These are phyloP conservation scores for Trichophyton rubrum DNA, from an alignment of 2,329 filamentous ascomycete genomes.

Conservation along the genomic window DNA sequence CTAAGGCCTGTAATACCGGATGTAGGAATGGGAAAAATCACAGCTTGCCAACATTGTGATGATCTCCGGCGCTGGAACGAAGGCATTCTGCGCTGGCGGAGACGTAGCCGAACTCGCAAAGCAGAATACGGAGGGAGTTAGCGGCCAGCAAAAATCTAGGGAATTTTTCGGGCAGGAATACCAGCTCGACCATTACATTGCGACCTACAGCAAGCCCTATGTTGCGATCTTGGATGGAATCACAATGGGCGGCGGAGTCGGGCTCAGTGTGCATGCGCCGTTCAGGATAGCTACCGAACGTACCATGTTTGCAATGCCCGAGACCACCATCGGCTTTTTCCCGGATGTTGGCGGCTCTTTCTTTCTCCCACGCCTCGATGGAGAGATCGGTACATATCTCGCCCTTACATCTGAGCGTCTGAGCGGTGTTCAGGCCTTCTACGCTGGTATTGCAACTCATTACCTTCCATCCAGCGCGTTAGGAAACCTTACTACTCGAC, in stretches of 20 bases:
- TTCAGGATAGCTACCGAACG: slow-evolving; percentile 94
- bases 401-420: slow-evolving; percentile 80
- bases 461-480: slow-evolving; percentile 87
- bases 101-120: slow-evolving; percentile 71
- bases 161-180: slow-evolving; percentile 95
- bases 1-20: slow-evolving; percentile 4
- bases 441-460: slow-evolving; percentile 85
- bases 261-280: slow-evolving; percentile 84
- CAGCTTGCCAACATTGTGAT: slow-evolving; percentile 86
- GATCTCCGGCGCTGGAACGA: slow-evolving; percentile 76
- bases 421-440: slow-evolving; percentile 73
- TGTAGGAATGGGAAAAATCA: slow-evolving; percentile 79
- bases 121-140: slow-evolving; percentile 51
- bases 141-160: slow-evolving; percentile 61
- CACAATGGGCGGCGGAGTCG: slow-evolving; percentile 96
- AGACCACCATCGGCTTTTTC: slow-evolving; percentile 97
- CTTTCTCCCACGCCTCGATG: slow-evolving; percentile 83
- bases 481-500: slow-evolving; percentile 64
- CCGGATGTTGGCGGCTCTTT: slow-evolving; percentile 95
- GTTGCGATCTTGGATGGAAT: slow-evolving; percentile 94
- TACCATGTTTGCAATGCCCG: slow-evolving; percentile 95
- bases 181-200: slow-evolving; percentile 86
- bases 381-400: slow-evolving; percentile 77
- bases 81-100: slow-evolving; percentile 84
- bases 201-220: slow-evolving; percentile 85